A percentile compares a stretch with the other conserved stretches of the same genome.
These are phyloP conservation scores for Penicillium sp. DNA, from an alignment of 2,329 filamentous ascomycete genomes.

Conservation along the genomic window DNA sequence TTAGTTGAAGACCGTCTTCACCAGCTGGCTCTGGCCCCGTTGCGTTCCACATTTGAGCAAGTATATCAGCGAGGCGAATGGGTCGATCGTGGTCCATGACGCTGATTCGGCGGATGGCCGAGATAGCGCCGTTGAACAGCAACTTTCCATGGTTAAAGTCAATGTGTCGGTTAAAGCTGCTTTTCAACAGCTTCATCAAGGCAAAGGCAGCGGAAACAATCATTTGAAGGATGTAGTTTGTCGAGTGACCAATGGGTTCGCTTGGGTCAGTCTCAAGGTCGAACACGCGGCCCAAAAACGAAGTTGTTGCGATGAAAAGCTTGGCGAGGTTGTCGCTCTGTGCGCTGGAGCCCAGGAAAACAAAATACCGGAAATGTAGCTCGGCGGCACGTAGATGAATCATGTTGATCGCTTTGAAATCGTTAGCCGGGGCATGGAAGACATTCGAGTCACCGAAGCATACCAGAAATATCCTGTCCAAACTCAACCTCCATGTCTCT, in stretches of 20 bases:
- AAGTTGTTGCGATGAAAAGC: slow-evolving; percentile 46
- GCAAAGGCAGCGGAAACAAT: slow-evolving; percentile 64
- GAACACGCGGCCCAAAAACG: slow-evolving; percentile 47
- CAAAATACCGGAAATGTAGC: slow-evolving; percentile 47
- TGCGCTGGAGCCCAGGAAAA: slow-evolving; percentile 46
- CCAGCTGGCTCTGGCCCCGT: slow-evolving; percentile 33
- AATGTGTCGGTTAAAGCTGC: slow-evolving; percentile 57
- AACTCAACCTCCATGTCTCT: slow-evolving; percentile 55
- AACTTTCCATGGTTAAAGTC: slow-evolving; percentile 56
- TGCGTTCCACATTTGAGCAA: slow-evolving; percentile 64
- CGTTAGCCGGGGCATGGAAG: slow-evolving; percentile 1
- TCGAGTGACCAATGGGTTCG: slow-evolving; percentile 53
- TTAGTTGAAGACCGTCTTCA: slow-evolving; percentile 54
- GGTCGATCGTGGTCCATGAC: slow-evolving; percentile 63
- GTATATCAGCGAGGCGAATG: slow-evolving; percentile 62
- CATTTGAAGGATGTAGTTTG: slow-evolving; percentile 66
- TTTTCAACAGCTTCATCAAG: slow-evolving; percentile 64
- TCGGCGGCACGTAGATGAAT: slow-evolving; percentile 49
- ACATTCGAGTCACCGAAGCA: not conserved
- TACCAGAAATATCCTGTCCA: slow-evolving; percentile 38
- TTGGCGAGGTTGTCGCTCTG: slow-evolving; percentile 46
- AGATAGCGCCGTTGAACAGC: slow-evolving; percentile 59
- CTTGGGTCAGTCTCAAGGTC: slow-evolving; percentile 45
- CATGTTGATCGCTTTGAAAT: slow-evolving; percentile 41
- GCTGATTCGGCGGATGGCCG: slow-evolving; percentile 59